Conservation (phyloP, 176 grass and related monocot genomes). For the Secale cereale region DNA sequence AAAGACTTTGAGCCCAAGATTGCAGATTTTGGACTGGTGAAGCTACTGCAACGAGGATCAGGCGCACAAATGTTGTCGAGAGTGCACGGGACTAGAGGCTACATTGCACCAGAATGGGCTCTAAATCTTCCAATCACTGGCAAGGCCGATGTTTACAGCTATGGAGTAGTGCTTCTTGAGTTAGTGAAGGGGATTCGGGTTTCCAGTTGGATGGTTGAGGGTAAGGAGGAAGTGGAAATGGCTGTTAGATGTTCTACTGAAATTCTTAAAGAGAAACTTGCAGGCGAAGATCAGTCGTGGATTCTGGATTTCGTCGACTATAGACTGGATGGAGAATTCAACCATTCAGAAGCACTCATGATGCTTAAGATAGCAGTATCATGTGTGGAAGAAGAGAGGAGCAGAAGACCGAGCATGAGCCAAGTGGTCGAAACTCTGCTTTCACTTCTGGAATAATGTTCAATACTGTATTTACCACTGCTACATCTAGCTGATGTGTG, state of each 20-base stretch:
- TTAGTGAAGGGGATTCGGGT: constrained; percentile 40
- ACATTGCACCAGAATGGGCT: constrained; percentile 67
- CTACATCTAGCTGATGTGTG: not conserved
- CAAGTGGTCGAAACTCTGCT: constrained; percentile 36
- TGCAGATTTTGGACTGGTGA: constrained; percentile 60
- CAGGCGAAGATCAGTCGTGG: constrained; percentile 26
- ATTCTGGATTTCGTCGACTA: constrained; percentile 34
- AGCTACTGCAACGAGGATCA: constrained; percentile 33
- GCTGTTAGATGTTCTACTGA: not conserved
- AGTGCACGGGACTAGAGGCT: constrained; percentile 61
- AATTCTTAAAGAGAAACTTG: constrained; percentile 35
- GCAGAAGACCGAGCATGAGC: constrained; percentile 41
- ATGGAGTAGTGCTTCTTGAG: constrained; percentile 53
- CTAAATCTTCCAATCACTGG: constrained; percentile 55
- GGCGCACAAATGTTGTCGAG: constrained; percentile 23
- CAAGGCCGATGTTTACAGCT: constrained; percentile 62
- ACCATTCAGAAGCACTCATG: constrained; percentile 17
- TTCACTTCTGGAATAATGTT: constrained; percentile 14
- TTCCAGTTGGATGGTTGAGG: constrained; percentile 31
- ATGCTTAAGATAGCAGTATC: constrained; percentile 38
- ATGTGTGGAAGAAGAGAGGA: constrained; percentile 50
- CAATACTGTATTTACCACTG: too few relatives aligned
- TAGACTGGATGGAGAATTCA: constrained; percentile 41
- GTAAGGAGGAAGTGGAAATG: constrained; percentile 20
- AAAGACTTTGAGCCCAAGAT: constrained; percentile 50